Base-by-base conservation (phyloP, 257 asterid genomes). In the Handroanthus guayacan region DNA sequence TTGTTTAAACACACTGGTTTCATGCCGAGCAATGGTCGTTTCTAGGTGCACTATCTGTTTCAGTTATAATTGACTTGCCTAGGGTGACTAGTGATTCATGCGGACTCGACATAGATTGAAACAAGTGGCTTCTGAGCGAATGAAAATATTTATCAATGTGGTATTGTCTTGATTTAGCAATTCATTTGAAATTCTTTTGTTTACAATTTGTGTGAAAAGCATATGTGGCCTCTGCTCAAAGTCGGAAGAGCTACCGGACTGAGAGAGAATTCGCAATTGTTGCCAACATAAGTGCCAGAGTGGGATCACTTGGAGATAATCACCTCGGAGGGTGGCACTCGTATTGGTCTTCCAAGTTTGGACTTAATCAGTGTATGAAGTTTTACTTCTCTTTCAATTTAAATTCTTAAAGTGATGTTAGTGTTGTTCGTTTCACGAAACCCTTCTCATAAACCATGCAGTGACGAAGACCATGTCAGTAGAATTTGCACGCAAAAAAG, bases 321-420 rank as follows among this genome's bases (percentile, higher is more conserved):
- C 79, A 38, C 17, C 82, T 93, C 62, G 99, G 99, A 73, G 99
- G 99, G 74, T 95, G 99, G 99, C 97, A 95, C 77, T 92, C 97
- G 4, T 95, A 95, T 78, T 86, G 98, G 66, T 79, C 99, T 50
- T 95, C 99, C 3, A 95, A 95, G 85, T 36, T 97, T 54, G 97
- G 86, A 62, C 95, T 95, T 54, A 95, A 95, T 77, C 99, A 95
- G 81, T 36, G 99, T 95, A 92, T 34, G 80, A 3, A 51, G 18
- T 56, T 76, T 75, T 37, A 14, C 48, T 75, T 54, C 50, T 52
- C 75, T 57, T 11, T 54, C 62, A 10, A 20, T 69, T 39, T 17
- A 58, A 50, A 47, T 7, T 67, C 39, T 61, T 62, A 12, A 76
- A 72, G 58, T 13, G 41, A 41, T 63, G 12, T 3, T 6, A 9